Evolutionary conservation across 225 moss, liverwort and hornwort species (phyloP).

Genomic region (Climacium dendroides): DNA sequence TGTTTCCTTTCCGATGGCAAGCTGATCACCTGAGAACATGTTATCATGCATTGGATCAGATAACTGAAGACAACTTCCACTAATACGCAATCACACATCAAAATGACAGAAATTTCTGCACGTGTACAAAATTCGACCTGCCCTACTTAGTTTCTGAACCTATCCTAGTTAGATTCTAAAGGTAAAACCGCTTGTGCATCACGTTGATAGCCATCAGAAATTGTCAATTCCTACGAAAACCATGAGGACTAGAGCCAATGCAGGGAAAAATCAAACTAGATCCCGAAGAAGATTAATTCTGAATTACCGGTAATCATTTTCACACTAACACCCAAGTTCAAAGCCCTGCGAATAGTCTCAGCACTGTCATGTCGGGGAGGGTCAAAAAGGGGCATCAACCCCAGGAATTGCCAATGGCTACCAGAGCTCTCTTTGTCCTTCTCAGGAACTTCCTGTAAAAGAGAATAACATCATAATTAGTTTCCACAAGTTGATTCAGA

Average conservation of each 20-base stretch:
- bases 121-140: not conserved
- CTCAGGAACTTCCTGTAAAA: slow-evolving; percentile 36
- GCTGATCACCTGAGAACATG: slow-evolving; percentile 38
- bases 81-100: not conserved
- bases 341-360: slow-evolving; percentile 57
- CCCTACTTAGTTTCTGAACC: not conserved
- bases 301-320: slow-evolving; percentile 54
- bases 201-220: not conserved
- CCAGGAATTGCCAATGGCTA: slow-evolving; percentile 33
- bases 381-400: slow-evolving; percentile 59
- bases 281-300: not conserved
- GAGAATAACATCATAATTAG: not conserved
- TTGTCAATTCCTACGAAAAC: not conserved
- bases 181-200: not conserved
- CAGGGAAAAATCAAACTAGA: not conserved
- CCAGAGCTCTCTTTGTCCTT: slow-evolving; percentile 18
- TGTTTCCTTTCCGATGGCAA: slow-evolving; percentile 62
- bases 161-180: not conserved
- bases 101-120: not conserved
- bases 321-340: slow-evolving; percentile 51
- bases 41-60: not conserved
- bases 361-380: slow-evolving; percentile 69
- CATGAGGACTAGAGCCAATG: not conserved
- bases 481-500: not conserved
- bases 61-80: not conserved